These are phyloP conservation scores for Agrostemma githago DNA, from an alignment of 148 eudicot genomes.

Conservation along the genomic window DNA sequence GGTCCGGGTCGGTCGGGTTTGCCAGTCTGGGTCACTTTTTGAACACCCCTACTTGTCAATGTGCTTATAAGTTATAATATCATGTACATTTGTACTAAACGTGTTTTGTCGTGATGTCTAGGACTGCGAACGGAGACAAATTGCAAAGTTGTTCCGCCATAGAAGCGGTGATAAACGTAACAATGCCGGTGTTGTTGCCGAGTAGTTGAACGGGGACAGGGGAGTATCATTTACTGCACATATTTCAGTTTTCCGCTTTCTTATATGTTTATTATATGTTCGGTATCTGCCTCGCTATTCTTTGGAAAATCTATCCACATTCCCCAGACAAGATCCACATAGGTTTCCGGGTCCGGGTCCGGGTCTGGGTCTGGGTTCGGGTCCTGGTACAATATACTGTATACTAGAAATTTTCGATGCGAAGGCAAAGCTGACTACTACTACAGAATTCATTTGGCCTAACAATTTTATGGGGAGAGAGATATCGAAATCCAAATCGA, in stretches of 20 bases:
- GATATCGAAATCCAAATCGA: conserved; percentile 3
- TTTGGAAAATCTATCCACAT: conserved; percentile 6
- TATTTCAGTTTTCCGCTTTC: conserved; percentile 16
- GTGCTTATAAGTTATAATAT: neutral
- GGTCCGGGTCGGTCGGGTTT: too few species aligned
- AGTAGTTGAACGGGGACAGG: conserved; percentile 29
- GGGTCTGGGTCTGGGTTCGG: too few species aligned
- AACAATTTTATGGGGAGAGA: conserved; percentile 12
- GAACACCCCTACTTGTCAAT: neutral
- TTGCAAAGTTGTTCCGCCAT: conserved; percentile 89
- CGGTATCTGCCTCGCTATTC: conserved; percentile 18
- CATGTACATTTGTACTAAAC: neutral
- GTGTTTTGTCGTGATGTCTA: conserved; percentile 28
- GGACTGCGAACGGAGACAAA: conserved; percentile 94
- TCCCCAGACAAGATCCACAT: conserved; percentile 13
- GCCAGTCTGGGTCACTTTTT: too few species aligned
- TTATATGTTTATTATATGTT: conserved; percentile 23
- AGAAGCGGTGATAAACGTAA: conserved; percentile 62
- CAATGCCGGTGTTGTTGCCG: conserved; percentile 27
- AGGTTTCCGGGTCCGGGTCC: conserved; percentile 4
- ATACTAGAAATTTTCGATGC: conserved; percentile 22
- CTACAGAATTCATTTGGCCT: conserved; percentile 13
- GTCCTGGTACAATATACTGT: conserved; percentile 16
- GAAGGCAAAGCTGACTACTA: conserved; percentile 9
- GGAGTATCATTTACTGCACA: conserved; percentile 20